Evolutionary conservation across 805 yeast genomes (phyloP).

Genomic region (Citeromyces nyonsensis): DNA sequence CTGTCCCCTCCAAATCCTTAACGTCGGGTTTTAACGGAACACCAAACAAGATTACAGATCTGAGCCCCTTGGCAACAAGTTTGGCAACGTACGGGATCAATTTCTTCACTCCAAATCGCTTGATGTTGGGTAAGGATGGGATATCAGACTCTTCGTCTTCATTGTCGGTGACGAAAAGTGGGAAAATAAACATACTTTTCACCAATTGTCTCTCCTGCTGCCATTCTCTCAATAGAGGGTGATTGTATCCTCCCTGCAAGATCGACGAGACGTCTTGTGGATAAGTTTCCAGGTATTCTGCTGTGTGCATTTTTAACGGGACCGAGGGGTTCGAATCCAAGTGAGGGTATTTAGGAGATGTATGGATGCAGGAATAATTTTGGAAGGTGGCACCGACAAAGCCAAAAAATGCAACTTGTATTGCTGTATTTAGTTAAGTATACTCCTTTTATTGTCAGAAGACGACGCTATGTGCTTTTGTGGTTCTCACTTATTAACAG

Average conservation of each 20-base stretch:
- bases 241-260: constrained; percentile 89
- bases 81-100: constrained; percentile 55
- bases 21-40: constrained; percentile 64
- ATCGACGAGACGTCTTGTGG: constrained; percentile 58
- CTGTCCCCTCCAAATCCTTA: constrained; percentile 72
- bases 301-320: constrained; percentile 38
- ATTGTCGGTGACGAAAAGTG: constrained; percentile 69
- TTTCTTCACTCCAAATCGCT: constrained; percentile 72
- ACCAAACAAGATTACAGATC: constrained; percentile 82
- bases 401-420: no score
- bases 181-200: constrained; percentile 86
- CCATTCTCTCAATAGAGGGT: constrained; percentile 83
- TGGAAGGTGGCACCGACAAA: no score
- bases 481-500: no score
- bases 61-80: constrained; percentile 67
- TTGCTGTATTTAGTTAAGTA: no score
- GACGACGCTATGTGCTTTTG: no score
- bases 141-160: constrained; percentile 69
- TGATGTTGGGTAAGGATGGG: constrained; percentile 76
- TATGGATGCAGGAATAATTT: not conserved
- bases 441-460: no score
- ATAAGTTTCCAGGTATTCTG: constrained; percentile 47
- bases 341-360: not conserved
- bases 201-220: constrained; percentile 73
- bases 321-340: not conserved